A percentile compares a stretch with the other conserved stretches of the same genome.
Evolutionary conservation across 2,329 filamentous ascomycete species (phyloP).

Genomic region (Penicillium verrucosum): DNA sequence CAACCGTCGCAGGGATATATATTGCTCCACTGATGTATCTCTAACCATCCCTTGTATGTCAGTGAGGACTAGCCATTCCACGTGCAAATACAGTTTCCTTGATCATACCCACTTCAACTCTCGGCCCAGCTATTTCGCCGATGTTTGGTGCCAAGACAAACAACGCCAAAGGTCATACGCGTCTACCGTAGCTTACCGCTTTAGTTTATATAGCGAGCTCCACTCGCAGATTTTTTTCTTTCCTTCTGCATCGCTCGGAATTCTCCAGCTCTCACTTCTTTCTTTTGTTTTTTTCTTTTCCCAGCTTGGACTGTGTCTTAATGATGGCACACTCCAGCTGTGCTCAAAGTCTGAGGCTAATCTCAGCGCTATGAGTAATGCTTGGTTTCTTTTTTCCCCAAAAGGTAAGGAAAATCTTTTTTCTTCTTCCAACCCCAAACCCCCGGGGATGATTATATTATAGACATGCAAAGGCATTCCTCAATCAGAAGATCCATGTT

Average conservation of each 20-base stretch:
- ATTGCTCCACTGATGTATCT: background rate
- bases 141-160: constrained; percentile 12
- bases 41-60: background rate
- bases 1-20: background rate
- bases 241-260: constrained; percentile 3
- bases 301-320: constrained; percentile 3
- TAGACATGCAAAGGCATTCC: constrained; percentile 67
- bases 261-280: background rate
- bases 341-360: background rate
- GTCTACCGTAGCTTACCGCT: constrained; percentile 2
- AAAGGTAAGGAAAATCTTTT: constrained; percentile 44
- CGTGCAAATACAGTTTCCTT: background rate
- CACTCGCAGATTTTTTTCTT: constrained; percentile 11
- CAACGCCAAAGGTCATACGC: background rate
- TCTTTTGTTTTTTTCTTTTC: background rate
- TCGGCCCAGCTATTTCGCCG: constrained; percentile 1
- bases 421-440: constrained; percentile 9
- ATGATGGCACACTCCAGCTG: constrained; percentile 4
- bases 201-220: constrained; percentile 10
- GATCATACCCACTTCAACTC: background rate
- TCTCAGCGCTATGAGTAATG: background rate
- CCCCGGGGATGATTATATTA: constrained; percentile 57
- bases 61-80: background rate
- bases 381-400: constrained; percentile 14
- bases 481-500: constrained; percentile 64